These are phyloP conservation scores for Xerocomus brunneocitrinus DNA, from an alignment of 768 basidiomycete species.

Conservation along the genomic window DNA sequence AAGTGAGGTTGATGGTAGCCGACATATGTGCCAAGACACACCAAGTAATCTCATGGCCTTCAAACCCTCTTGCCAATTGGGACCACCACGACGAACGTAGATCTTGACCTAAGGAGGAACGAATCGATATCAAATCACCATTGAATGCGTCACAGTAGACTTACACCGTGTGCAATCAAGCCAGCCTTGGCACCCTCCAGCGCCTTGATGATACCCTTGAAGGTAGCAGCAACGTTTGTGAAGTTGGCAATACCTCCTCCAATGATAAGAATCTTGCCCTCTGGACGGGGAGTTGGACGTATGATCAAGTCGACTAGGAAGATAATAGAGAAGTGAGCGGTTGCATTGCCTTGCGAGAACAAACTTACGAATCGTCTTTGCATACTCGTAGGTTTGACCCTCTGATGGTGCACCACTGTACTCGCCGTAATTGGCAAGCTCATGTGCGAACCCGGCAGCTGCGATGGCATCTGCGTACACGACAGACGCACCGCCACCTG, in stretches of 20 bases:
- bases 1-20: background rate
- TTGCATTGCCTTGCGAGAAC: background rate
- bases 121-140: background rate
- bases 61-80: conserved; percentile 98
- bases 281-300: conserved; percentile 71
- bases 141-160: background rate
- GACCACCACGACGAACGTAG: conserved; percentile 96
- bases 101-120: conserved; percentile 74
- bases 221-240: conserved; percentile 97
- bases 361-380: conserved; percentile 88
- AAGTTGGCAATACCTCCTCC: conserved; percentile 99
- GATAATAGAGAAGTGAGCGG: background rate
- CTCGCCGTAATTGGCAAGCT: conserved; percentile 99
- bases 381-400: conserved; percentile 98
- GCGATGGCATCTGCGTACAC: conserved; percentile 75
- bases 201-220: conserved; percentile 99
- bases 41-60: conserved; percentile 97
- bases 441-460: conserved; percentile 92
- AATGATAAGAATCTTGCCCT: conserved; percentile 99
- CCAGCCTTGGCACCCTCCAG: conserved; percentile 88
- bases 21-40: conserved; percentile 10
- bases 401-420: conserved; percentile 98
- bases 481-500: conserved; percentile 85
- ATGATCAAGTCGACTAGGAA: conserved; percentile 86
- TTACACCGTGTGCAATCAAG: conserved; percentile 50